Conservation (phyloP, 345 rosid genomes). For the Psidium friedrichsthalianum region DNA sequence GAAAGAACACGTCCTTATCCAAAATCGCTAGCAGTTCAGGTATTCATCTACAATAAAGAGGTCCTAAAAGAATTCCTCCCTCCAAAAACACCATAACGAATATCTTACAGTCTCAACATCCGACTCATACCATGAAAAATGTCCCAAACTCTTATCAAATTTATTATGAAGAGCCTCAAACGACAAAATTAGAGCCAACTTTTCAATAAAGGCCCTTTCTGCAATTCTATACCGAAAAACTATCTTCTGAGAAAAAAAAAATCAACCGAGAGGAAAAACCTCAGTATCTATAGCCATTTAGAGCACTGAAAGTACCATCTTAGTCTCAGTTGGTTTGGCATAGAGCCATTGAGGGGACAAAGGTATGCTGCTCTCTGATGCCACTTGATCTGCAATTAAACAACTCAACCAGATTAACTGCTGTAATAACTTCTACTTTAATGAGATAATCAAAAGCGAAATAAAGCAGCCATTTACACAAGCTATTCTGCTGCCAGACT, state of each 20-base stretch:
- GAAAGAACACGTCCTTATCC: neutral
- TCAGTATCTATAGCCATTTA: neutral
- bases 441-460: neutral
- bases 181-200: neutral
- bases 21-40: neutral
- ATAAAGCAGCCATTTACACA: neutral
- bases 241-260: neutral
- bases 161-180: neutral
- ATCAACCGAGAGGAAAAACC: neutral
- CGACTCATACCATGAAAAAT: neutral
- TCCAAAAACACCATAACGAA: neutral
- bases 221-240: neutral
- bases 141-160: neutral
- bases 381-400: slow-evolving; percentile 46
- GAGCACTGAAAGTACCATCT: slow-evolving; percentile 20
- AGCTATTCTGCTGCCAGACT: neutral
- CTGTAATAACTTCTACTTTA: neutral
- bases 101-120: neutral
- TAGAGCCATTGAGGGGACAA: slow-evolving; percentile 96
- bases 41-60: neutral
- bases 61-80: neutral
- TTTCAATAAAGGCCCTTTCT: neutral
- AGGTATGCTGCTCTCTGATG: slow-evolving; percentile 73
- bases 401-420: neutral
- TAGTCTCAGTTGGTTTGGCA: slow-evolving; percentile 56